These are phyloP conservation scores for Tuber umbilicatum DNA, from an alignment of 495 filamentous ascomycete genomes.

Conservation along the genomic window DNA sequence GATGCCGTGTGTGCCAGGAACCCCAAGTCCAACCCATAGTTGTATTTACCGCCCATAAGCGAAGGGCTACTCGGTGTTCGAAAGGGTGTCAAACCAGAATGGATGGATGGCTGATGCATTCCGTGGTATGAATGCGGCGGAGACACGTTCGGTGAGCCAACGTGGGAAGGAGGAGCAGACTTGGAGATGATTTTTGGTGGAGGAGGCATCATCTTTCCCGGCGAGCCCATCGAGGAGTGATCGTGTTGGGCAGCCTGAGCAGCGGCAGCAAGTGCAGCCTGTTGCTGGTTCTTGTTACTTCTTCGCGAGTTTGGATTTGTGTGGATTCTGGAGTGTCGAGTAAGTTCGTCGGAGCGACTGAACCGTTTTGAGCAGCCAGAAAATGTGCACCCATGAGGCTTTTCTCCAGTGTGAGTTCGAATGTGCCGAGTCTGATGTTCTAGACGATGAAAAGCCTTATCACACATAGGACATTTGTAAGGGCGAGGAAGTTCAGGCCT, in stretches of 20 bases:
- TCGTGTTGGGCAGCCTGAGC: slow-evolving; percentile 46
- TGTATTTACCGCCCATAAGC: slow-evolving; percentile 44
- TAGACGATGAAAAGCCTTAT: slow-evolving; percentile 96
- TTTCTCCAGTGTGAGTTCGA: slow-evolving; percentile 95
- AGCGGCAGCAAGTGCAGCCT: slow-evolving; percentile 53
- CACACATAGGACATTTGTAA: slow-evolving; percentile 97
- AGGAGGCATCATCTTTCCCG: slow-evolving; percentile 68
- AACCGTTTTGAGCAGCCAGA: slow-evolving; percentile 96
- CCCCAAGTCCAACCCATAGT: slow-evolving; percentile 65
- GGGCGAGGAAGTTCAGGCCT: slow-evolving; percentile 76
- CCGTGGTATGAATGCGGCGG: slow-evolving; percentile 74
- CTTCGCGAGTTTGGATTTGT: slow-evolving; percentile 95
- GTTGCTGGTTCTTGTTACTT: slow-evolving; percentile 77
- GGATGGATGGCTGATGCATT: slow-evolving; percentile 38
- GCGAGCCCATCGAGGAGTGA: slow-evolving; percentile 39
- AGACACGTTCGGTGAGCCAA: slow-evolving; percentile 90
- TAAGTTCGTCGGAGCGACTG: slow-evolving; percentile 93
- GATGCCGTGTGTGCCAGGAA: slow-evolving; percentile 87
- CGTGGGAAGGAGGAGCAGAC: slow-evolving; percentile 83
- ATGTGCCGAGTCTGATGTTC: slow-evolving; percentile 98
- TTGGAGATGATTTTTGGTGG: slow-evolving; percentile 67
- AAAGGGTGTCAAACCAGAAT: slow-evolving; percentile 36
- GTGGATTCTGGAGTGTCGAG: slow-evolving; percentile 95
- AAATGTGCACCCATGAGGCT: slow-evolving; percentile 91
- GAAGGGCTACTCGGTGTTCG: slow-evolving; percentile 45